These are phyloP conservation scores for Pharus latifolius DNA, from an alignment of 176 grass and related monocot genomes.

Conservation along the genomic window DNA sequence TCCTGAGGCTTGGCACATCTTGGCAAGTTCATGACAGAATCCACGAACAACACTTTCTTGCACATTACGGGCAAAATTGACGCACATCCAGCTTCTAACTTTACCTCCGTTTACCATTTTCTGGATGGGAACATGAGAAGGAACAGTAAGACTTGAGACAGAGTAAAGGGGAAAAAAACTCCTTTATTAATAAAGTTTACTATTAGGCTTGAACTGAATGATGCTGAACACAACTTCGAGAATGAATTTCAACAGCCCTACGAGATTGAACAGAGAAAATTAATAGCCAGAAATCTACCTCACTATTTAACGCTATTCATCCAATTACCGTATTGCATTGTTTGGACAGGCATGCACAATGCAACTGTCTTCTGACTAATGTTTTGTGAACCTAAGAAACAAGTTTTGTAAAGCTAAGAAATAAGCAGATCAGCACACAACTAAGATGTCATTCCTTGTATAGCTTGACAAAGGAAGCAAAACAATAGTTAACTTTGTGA, in stretches of 20 bases:
- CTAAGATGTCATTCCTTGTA: not conserved
- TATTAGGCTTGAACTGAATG: not conserved
- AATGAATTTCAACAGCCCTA: not conserved
- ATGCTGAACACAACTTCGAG: not conserved
- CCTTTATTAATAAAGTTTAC: not conserved
- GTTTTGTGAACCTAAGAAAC: not conserved
- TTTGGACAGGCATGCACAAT: not conserved
- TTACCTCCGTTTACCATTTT: slow-evolving; percentile 58
- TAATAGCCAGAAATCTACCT: not conserved
- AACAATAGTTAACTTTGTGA: not conserved
- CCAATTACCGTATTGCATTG: not conserved
- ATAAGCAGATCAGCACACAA: not conserved
- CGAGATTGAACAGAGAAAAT: too few relatives aligned
- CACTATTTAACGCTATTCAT: not conserved
- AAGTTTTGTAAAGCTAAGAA: not conserved
- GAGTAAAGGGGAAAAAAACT: not conserved
- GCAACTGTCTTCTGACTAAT: not conserved
- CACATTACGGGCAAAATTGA: slow-evolving; percentile 53
- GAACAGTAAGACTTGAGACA: not conserved
- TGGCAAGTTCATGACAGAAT: slow-evolving; percentile 50
- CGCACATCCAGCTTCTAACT: slow-evolving; percentile 46
- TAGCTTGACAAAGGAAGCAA: not conserved
- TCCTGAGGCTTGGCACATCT: slow-evolving; percentile 59
- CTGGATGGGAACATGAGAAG: slow-evolving; percentile 12
- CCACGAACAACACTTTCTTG: slow-evolving; percentile 26